Conservation (phyloP, 1,284 basidiomycete species). For the Fistulina hepatica region DNA sequence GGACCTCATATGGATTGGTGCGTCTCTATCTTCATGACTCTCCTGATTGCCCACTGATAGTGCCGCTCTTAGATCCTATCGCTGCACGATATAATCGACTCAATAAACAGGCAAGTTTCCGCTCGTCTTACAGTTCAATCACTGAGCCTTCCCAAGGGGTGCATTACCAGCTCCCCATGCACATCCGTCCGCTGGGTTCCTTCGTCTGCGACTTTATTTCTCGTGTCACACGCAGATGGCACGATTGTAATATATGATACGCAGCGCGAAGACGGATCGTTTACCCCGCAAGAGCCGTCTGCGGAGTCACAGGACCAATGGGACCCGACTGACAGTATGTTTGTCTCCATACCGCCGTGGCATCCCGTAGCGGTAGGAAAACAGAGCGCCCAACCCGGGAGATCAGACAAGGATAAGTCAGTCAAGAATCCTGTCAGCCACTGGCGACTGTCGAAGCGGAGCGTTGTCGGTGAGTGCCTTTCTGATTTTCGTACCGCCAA, state of each 20-base stretch:
- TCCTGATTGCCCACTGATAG: constrained; percentile 4
- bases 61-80: constrained; percentile 61
- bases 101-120: constrained; percentile 70
- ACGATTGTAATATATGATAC: constrained; percentile 83
- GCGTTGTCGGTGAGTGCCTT: constrained; percentile 55
- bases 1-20: constrained; percentile 88
- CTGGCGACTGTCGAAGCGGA: constrained; percentile 62
- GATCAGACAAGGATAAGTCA: constrained; percentile 52
- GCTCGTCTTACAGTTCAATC: constrained; percentile 9
- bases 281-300: constrained; percentile 47
- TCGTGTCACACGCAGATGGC: constrained; percentile 87
- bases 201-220: constrained; percentile 71
- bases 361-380: constrained; percentile 45
- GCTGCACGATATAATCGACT: constrained; percentile 78
- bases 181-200: constrained; percentile 87
- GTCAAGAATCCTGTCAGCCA: constrained; percentile 81
- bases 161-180: constrained; percentile 71
- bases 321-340: constrained; percentile 65
- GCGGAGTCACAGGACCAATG: constrained; percentile 34
- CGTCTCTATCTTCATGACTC: constrained; percentile 15
- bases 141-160: constrained; percentile 41
- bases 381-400: constrained; percentile 19
- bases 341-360: constrained; percentile 76
- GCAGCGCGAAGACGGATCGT: constrained; percentile 76
- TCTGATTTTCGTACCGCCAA: constrained; percentile 1